These are phyloP conservation scores for Drechslerella coelobrocha DNA, from an alignment of 2,329 filamentous ascomycete species.

Conservation along the genomic window DNA sequence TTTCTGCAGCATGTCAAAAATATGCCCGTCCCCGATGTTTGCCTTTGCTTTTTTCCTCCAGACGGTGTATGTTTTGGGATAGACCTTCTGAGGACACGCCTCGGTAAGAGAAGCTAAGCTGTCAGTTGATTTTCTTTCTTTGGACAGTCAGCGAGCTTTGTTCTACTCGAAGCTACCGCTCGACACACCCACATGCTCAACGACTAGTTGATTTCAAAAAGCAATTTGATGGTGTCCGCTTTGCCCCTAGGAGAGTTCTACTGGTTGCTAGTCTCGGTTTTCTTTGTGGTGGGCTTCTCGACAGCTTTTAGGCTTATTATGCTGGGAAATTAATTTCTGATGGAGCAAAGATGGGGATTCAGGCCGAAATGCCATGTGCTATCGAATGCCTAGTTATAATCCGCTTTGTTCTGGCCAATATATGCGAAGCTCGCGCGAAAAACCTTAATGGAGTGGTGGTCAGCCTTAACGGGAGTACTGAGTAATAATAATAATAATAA, in stretches of 20 bases:
- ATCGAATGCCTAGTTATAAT: background rate
- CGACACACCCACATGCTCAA: no score
- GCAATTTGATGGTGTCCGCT: no score
- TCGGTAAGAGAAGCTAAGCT: no score
- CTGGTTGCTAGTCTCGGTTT: background rate
- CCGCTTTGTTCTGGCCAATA: background rate
- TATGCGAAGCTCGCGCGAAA: no score
- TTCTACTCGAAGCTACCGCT: no score
- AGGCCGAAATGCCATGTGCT: background rate
- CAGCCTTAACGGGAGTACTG: no score
- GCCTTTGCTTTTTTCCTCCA: constrained; percentile 11
- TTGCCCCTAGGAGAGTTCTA: no score
- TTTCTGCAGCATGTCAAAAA: constrained; percentile 50
- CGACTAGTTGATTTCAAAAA: no score
- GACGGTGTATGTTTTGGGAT: background rate
- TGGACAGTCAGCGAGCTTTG: no score
- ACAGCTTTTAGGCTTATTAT: background rate
- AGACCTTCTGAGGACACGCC: no score
- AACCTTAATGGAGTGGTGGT: no score
- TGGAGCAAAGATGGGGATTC: background rate
- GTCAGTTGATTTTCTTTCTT: background rate
- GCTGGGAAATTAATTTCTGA: background rate
- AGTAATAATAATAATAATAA: no score
- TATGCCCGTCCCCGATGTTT: constrained; percentile 31
- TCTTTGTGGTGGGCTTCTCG: background rate